Percentiles rank a stretch among this genome's conserved stretches.
phyloP scores from a whole-genome alignment of 768 basidiomycete species.

The Lactarius quietus region DNA sequence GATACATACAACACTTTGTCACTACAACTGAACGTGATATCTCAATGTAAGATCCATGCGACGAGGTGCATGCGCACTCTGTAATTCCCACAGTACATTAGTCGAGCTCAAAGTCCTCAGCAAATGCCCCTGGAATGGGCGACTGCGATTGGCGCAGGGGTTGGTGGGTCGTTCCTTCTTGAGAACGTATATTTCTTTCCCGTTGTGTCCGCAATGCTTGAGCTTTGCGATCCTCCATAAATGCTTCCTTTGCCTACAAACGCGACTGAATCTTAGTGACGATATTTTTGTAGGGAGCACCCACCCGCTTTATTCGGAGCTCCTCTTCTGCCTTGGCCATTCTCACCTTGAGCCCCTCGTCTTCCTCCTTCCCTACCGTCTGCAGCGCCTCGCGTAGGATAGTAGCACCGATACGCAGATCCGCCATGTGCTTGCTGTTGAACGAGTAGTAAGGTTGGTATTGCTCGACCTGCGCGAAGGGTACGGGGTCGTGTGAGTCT shows the following conservation, averaged over 20 bases:
- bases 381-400: constrained; percentile 63
- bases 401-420: constrained; percentile 58
- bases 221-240: constrained; percentile 69
- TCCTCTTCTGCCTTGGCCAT: constrained; percentile 58
- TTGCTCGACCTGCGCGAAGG: constrained; percentile 49
- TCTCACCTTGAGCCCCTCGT: constrained; percentile 44
- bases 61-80: background rate
- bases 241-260: constrained; percentile 68
- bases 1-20: background rate
- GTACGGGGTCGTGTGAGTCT: background rate
- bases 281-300: too few species aligned
- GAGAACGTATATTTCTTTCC: constrained; percentile 40
- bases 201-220: constrained; percentile 53
- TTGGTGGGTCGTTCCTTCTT: background rate
- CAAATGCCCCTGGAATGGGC: background rate
- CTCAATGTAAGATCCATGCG: background rate
- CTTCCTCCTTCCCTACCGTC: constrained; percentile 47
- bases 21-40: background rate
- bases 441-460: constrained; percentile 76
- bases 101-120: background rate
- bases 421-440: constrained; percentile 46
- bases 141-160: background rate
- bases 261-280: constrained; percentile 1
- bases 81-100: background rate
- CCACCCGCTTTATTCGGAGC: constrained; percentile 54